Evolutionary conservation across 176 grass and related monocot genomes (phyloP).

Genomic region (Triticum urartu): DNA sequence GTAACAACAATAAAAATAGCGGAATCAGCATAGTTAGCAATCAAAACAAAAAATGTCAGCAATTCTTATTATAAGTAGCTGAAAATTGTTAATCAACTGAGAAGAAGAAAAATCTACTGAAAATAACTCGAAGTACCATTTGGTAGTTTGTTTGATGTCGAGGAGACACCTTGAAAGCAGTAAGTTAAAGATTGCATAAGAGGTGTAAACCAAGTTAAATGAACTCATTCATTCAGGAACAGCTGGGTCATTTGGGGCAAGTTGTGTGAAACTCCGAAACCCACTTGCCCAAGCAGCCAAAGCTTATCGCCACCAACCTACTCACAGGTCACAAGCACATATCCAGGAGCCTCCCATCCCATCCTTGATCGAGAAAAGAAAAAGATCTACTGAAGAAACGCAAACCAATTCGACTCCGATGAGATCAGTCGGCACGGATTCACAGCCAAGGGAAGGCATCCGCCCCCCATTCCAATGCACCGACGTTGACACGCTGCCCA

Average conservation of each 20-base stretch:
- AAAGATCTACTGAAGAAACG: not conserved
- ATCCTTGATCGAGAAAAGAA: not conserved
- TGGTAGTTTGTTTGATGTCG: too few species aligned
- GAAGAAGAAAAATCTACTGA: too few species aligned
- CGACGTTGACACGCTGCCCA: not conserved
- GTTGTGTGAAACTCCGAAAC: not conserved
- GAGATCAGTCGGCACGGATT: too few species aligned
- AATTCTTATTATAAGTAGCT: too few species aligned
- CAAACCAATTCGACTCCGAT: not conserved
- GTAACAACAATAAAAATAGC: too few species aligned
- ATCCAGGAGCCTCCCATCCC: not conserved
- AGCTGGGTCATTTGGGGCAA: not conserved
- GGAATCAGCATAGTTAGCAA: too few species aligned
- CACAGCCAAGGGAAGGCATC: not conserved
- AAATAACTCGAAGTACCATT: too few species aligned
- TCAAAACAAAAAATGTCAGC: too few species aligned
- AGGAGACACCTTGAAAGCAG: too few species aligned
- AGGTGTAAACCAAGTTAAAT: not conserved
- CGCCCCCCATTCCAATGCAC: not conserved
- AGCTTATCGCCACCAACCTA: not conserved
- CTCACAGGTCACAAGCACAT: not conserved
- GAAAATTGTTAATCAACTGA: too few species aligned
- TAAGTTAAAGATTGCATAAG: too few species aligned
- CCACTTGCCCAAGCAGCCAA: not conserved
- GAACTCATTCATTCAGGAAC: not conserved